phyloP scores from a whole-genome alignment of 768 basidiomycete genomes.

The Termitomyces sp. region DNA sequence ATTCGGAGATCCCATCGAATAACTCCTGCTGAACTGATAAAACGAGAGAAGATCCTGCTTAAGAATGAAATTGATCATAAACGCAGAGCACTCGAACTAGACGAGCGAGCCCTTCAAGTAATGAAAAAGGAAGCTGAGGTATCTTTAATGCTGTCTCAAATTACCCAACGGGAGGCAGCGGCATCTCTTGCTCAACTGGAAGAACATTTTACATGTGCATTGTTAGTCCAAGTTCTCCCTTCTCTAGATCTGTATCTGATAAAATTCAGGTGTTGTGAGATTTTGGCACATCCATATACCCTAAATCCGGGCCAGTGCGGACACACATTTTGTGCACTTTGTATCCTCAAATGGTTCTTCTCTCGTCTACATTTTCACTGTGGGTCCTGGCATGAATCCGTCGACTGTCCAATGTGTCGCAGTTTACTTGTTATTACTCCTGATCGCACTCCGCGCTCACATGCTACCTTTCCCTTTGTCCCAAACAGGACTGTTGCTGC shows the following conservation, averaged over 20 bases:
- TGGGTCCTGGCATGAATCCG: slow-evolving; percentile 64
- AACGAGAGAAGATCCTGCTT: slow-evolving; percentile 33
- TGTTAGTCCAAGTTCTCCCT: slow-evolving; percentile 39
- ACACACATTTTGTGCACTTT: slow-evolving; percentile 66
- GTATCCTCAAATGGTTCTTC: slow-evolving; percentile 69
- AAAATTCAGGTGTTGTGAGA: slow-evolving; percentile 55
- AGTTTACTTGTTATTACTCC: slow-evolving; percentile 48
- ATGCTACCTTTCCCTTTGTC: slow-evolving; percentile 57
- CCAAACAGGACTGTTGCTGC: slow-evolving; percentile 57
- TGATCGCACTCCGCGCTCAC: slow-evolving; percentile 47
- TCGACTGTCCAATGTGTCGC: slow-evolving; percentile 69
- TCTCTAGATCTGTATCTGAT: slow-evolving; percentile 5
- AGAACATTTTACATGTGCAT: slow-evolving; percentile 61
- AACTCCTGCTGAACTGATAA: slow-evolving; percentile 34
- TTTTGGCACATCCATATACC: slow-evolving; percentile 59
- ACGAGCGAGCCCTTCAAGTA: slow-evolving; percentile 36
- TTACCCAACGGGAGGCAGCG: slow-evolving; percentile 39
- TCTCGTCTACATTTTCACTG: slow-evolving; percentile 60
- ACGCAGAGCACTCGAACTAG: slow-evolving; percentile 32
- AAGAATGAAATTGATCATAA: slow-evolving; percentile 39
- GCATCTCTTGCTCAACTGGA: slow-evolving; percentile 51
- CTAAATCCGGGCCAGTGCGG: slow-evolving; percentile 57
- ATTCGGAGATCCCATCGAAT: slow-evolving; percentile 38
- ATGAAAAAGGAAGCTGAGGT: slow-evolving; percentile 41
- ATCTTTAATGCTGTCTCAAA: slow-evolving; percentile 34